Base-by-base conservation (phyloP, 2,329 filamentous ascomycete genomes). In the Aschersonia sp. region DNA sequence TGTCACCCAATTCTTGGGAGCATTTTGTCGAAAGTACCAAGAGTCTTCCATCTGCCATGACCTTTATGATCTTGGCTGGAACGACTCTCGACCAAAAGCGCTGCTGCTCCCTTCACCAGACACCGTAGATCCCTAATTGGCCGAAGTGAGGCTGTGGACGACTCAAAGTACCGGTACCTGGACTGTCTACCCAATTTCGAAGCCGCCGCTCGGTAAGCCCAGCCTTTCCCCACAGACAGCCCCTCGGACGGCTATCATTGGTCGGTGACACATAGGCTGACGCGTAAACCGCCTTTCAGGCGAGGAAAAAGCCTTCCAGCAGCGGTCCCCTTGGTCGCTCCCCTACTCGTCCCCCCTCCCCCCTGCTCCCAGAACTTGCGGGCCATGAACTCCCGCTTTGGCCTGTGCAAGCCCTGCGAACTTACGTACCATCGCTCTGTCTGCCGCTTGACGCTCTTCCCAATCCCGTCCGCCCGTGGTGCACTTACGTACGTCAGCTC, bases 241-340 rank as follows among this genome's bases (percentile, higher is more conserved):
- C 41, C 9, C 10, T 44, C 44, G 31, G 46, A 46, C 31, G 30
- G 42, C 52, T 28, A 31, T 60, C 51, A 64, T 64, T 64, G 62
- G 62, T 44, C 49, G 52, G 50, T 44, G 46, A 48, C 46, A 50
- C 40, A 53, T 52, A 52, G 56, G 62, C 62, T 65, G 62, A 65
- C 62, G 62, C 62, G 62, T 64, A 64, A 63, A 63, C 60, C 61
- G 57, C 54, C 57, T 46, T 44, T 20, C n/a, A 41, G 30, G 6
- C 35, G 35, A 12, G 35, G 35, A 38, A 2, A 38, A 43, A n/a
- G 41, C 46, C 10, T 44, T 31, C 31, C 40, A 45, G 30, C 31
- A 47, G 45, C 31, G 10, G 41, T 35, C 46, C 32, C 45, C 45
- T 29, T 43, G 42, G 30, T 47, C 45, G 42, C 41, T 41, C 48